These are phyloP conservation scores for Vitis hybrid DNA, from an alignment of 177 flowering plant species.

Conservation along the genomic window DNA sequence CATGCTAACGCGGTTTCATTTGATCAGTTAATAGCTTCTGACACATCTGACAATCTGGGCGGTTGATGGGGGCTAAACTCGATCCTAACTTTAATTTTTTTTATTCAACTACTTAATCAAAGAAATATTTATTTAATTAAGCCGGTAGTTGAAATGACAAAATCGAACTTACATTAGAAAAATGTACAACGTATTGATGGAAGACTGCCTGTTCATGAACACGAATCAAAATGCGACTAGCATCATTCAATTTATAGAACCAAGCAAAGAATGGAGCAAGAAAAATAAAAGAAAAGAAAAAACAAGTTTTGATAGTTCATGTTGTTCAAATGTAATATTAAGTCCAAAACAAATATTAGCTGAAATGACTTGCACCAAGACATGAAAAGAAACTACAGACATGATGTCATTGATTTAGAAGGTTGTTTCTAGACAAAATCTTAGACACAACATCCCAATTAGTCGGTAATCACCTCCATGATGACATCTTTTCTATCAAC, in stretches of 20 bases:
- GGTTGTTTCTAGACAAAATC: conserved; percentile 10
- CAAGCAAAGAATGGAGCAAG: neutral
- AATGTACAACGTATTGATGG: too few relatives aligned
- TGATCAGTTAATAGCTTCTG: neutral
- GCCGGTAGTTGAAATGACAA: too few relatives aligned
- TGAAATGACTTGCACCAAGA: conserved; percentile 8
- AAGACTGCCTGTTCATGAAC: too few relatives aligned
- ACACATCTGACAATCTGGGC: neutral
- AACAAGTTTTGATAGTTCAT: neutral
- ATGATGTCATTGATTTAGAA: conserved; percentile 19
- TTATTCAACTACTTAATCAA: neutral
- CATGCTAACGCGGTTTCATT: conserved; percentile 13
- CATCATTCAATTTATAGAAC: neutral
- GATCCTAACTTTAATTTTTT: neutral
- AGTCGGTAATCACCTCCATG: conserved; percentile 6
- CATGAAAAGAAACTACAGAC: conserved; percentile 14
- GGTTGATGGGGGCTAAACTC: neutral
- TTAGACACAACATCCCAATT: conserved; percentile 7
- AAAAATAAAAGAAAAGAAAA: neutral
- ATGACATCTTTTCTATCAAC: neutral
- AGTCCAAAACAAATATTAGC: neutral
- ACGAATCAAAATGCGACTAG: too few relatives aligned
- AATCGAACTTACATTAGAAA: too few relatives aligned
- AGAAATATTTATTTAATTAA: neutral
- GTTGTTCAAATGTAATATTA: neutral